phyloP scores from a whole-genome alignment of 129 eudicot genomes.

The Cynara cardunculus region DNA sequence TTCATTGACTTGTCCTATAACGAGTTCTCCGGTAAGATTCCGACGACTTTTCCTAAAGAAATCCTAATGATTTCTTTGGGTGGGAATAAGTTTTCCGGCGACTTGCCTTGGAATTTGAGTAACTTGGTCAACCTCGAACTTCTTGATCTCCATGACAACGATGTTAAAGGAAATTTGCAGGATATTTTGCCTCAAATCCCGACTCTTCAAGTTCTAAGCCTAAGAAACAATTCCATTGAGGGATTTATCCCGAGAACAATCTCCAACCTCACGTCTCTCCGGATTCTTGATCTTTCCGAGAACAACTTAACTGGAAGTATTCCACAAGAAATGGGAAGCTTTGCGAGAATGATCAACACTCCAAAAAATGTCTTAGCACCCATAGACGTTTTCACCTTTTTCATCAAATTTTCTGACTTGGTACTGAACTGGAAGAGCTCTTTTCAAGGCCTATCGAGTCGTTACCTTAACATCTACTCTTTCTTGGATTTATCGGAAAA shows the following conservation, averaged over 20 bases:
- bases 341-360: slow-evolving; percentile 44
- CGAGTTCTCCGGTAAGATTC: slow-evolving; percentile 44
- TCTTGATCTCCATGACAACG: slow-evolving; percentile 61
- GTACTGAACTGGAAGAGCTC: slow-evolving; percentile 61
- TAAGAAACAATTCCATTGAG: slow-evolving; percentile 43
- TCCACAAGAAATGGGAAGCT: slow-evolving; percentile 33
- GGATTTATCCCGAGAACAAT: slow-evolving; percentile 40
- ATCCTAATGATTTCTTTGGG: slow-evolving; percentile 48
- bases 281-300: slow-evolving; percentile 52
- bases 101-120: slow-evolving; percentile 43
- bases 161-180: slow-evolving; percentile 37
- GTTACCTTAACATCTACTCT: slow-evolving; percentile 45
- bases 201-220: slow-evolving; percentile 39
- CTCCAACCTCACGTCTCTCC: slow-evolving; percentile 39
- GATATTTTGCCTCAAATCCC: slow-evolving; percentile 30
- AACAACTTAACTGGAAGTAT: slow-evolving; percentile 40
- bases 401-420: slow-evolving; percentile 39
- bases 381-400: slow-evolving; percentile 30
- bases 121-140: slow-evolving; percentile 41
- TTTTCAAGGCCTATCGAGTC: slow-evolving; percentile 42
- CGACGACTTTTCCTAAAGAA: slow-evolving; percentile 31
- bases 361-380: slow-evolving; percentile 21
- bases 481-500: slow-evolving; percentile 41
- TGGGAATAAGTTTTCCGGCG: slow-evolving; percentile 48
- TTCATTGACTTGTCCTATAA: slow-evolving; percentile 52